phyloP scores from a whole-genome alignment of 2,329 filamentous ascomycete genomes.

The Cytospora schulzeri region DNA sequence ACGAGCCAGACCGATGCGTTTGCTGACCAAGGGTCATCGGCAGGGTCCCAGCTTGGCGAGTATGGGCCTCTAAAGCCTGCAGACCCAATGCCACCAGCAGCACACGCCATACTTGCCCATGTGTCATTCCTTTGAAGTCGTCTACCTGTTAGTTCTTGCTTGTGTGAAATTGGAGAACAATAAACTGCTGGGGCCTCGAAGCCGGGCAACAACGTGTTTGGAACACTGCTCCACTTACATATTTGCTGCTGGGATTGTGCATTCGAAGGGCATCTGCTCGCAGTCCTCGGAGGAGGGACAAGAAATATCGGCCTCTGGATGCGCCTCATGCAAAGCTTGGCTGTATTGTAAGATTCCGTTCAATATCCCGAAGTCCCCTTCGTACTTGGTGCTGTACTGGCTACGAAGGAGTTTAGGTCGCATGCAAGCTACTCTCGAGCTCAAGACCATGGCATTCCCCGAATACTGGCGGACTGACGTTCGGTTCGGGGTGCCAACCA shows the following conservation, averaged over 20 bases:
- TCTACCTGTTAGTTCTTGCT: no score
- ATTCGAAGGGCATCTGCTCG: not conserved
- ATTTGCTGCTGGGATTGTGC: not conserved
- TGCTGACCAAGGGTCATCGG: slow-evolving; percentile 5
- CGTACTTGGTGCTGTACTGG: not conserved
- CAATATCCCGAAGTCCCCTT: not conserved
- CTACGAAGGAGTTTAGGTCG: not conserved
- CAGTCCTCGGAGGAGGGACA: not conserved
- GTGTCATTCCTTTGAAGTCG: not conserved
- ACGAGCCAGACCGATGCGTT: slow-evolving; percentile 16
- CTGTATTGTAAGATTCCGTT: not conserved
- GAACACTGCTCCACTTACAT: no score
- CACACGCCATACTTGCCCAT: slow-evolving; percentile 1
- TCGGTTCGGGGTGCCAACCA: not conserved
- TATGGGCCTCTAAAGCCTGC: not conserved
- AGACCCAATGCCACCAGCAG: not conserved
- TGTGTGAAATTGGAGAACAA: no score
- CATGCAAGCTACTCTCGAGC: slow-evolving; percentile 17
- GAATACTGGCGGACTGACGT: slow-evolving; percentile 8
- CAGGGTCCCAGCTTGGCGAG: not conserved
- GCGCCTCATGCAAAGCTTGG: slow-evolving; percentile 1
- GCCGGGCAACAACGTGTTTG: no score
- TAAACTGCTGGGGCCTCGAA: no score
- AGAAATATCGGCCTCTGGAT: not conserved
- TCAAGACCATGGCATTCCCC: slow-evolving; percentile 3